Evolutionary conservation across 306 rosid species (phyloP), one percentile per base, ranked within the genome.

Genomic region (Bauhinia variegata): DNA sequence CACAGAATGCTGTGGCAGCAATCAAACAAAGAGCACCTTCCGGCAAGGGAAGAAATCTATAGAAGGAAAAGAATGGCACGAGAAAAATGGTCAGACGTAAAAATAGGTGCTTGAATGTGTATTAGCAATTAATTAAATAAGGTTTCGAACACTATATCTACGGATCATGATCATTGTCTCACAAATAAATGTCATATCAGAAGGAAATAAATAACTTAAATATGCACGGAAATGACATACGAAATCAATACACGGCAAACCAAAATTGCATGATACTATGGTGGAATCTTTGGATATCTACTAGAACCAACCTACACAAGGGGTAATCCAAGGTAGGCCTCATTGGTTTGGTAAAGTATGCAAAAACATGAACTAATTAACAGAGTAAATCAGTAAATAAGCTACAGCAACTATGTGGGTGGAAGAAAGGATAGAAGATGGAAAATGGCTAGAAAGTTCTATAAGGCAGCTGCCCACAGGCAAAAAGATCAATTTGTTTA

Each of bases 1-100:
- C 96, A 51, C 76, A 70, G 91, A 95, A 95, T 60, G 99, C 99
- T 13, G 87, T 18, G 50, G 95, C 85, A 18, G 88, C 88, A 5
- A 85, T 79, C 73, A 95, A 81, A 79, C 91, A 85, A 48, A 95
- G 96, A 56, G 91, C 74, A 42, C 91, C 96, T 66, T 90, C 84
- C 3, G 90, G 95, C 86, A 95, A 70, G 50, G 82, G 75, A 73
- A 90, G 76, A 80, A 83, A 79, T 73, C 99, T 90, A 44, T 39
- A 60, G 1, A 70, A 38, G 61, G 42, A 42, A 49, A 70, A 38
- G 49, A 60, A 16, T 33, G 34, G 49, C 31, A 50, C 23, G 54
- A 54, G 43, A 60, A 28, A 44, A 47, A 56, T 19, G 58, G 70
- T 77, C 72, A 74, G 63, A 64, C 56, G 37, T 47, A 23, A 51